Evolutionary conservation across 257 asterid genomes (phyloP), one percentile per base, ranked within the genome.

Genomic region (Przewalskia tangutica): DNA sequence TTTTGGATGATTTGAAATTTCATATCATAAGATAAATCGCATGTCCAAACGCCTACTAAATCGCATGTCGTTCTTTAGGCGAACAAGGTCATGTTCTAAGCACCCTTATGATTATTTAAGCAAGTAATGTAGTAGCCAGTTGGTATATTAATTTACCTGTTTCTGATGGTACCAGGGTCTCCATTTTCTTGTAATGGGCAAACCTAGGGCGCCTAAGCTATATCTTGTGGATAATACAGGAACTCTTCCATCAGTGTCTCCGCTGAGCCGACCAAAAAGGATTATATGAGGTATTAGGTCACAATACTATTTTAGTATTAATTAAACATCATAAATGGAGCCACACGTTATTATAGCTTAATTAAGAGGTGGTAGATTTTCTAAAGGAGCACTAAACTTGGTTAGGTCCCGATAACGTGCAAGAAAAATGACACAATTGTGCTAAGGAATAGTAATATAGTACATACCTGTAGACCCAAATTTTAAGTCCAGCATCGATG

Each of bases 401-500:
- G 59, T 71, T 13, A 71, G 56, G 18, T 71, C 42, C 13, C 56
- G 3, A 20, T 46, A 71, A 44, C 11, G 40, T 20, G 38, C 2
- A 66, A 66, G 14, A 16, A 50, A 36, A 51, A 13, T 13, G 20
- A 53, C 13, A 53, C 27, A 54, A 34, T 8, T 32, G 34, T 40
- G 36, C 58, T 80, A 14, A 10, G 58, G 7, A 32, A n/a, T 54
- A 50, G 48, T 78, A 2, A 3, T 17, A 0, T 36, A 16, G 1
- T 84, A 94, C 98, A 0, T 84, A 94, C 98, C 98, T 95, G 88
- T 93, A 95, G 9, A 95, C 90, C 98, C 97, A 95, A 66, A 95
- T 91, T 82, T 93, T 85, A 79, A 92, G 93, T 56, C 94, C 91
- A 46, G 92, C 89, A 5, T 86, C 89, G 36, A 95, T 93, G 81